Percentiles rank a stretch among this genome's conserved stretches.
Evolutionary conservation across 805 yeast species (phyloP).

Genomic region (Jamesozyma piceae): DNA sequence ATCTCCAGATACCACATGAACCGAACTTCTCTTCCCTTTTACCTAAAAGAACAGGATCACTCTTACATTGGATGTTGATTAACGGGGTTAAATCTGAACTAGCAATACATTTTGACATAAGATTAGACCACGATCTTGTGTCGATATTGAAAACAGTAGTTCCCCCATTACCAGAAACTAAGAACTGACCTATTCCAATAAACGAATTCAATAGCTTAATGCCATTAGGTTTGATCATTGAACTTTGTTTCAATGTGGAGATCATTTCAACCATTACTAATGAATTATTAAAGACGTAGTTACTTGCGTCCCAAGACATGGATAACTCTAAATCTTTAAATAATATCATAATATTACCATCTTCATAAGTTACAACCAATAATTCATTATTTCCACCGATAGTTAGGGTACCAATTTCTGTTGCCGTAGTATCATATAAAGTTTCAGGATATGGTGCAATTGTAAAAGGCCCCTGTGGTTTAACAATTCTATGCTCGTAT

Average conservation of each 20-base stretch:
- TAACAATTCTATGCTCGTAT: constrained; percentile 7
- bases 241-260: background rate
- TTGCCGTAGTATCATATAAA: constrained; percentile 40
- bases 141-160: constrained; percentile 2
- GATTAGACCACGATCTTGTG: constrained; percentile 16
- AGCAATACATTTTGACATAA: constrained; percentile 11
- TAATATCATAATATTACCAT: constrained; percentile 25
- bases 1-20: constrained; percentile 8
- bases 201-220: background rate
- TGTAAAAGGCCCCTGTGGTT: constrained; percentile 45
- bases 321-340: constrained; percentile 28
- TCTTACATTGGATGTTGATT: constrained; percentile 9
- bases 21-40: background rate
- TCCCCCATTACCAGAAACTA: background rate
- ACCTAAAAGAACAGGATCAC: constrained; percentile 3
- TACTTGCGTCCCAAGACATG: constrained; percentile 32
- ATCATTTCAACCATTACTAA: constrained; percentile 17
- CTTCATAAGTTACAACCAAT: constrained; percentile 18
- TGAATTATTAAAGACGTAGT: constrained; percentile 20
- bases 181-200: background rate
- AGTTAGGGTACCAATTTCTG: constrained; percentile 25
- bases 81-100: constrained; percentile 13
- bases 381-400: constrained; percentile 23
- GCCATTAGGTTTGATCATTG: background rate
- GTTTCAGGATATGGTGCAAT: constrained; percentile 46